These are phyloP conservation scores for Tricholoma furcatifolium DNA, from an alignment of 768 basidiomycete genomes.

Conservation along the genomic window DNA sequence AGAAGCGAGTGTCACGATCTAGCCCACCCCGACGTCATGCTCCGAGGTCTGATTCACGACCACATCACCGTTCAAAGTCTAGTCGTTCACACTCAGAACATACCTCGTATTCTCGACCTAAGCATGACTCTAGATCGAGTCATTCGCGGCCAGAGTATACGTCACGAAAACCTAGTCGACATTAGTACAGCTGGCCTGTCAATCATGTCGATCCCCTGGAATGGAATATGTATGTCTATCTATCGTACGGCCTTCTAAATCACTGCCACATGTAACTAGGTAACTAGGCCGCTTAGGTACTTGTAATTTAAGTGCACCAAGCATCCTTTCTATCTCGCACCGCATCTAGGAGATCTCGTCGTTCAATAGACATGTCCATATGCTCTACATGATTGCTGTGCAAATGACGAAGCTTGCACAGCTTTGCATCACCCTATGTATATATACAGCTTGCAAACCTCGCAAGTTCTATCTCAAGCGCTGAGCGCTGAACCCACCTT, in stretches of 20 bases:
- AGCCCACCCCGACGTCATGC: background rate
- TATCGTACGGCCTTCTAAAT: background rate
- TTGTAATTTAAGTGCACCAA: background rate
- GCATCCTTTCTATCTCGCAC: background rate
- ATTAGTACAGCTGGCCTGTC: background rate
- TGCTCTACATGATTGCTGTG: background rate
- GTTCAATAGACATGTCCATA: background rate
- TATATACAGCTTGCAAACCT: too few species aligned
- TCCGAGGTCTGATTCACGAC: too few species aligned
- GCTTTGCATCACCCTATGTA: too few species aligned
- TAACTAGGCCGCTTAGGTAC: background rate
- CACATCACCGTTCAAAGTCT: background rate
- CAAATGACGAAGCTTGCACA: background rate
- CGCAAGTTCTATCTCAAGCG: too few species aligned
- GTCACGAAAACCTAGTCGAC: constrained; percentile 11
- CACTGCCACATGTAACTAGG: background rate
- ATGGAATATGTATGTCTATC: background rate
- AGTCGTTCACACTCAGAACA: constrained; percentile 1
- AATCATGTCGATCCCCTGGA: background rate
- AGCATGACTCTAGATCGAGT: background rate
- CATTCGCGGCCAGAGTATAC: constrained; percentile 4
- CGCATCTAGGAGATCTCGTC: background rate
- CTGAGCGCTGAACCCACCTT: too few species aligned
- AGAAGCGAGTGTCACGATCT: constrained; percentile 6
- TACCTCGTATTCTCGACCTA: constrained; percentile 3